Conservation (phyloP, 768 basidiomycete genomes). For the Leccinum broughii region DNA sequence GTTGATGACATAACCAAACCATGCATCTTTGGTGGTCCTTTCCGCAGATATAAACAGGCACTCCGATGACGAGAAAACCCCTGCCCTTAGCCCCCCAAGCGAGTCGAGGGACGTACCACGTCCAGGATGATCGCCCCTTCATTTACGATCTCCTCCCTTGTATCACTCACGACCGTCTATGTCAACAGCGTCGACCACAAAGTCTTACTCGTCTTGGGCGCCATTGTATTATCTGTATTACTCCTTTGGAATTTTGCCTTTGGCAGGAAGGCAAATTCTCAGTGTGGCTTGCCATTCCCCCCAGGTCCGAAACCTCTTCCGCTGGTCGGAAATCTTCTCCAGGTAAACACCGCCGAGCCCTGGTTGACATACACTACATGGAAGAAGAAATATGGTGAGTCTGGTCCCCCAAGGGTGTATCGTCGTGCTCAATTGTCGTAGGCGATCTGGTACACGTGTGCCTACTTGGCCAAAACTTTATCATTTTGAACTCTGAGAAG, state of each 20-base stretch:
- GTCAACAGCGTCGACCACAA: background rate
- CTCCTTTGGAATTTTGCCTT: slow-evolving; percentile 9
- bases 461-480: slow-evolving; percentile 26
- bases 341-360: slow-evolving; percentile 29
- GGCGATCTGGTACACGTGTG: slow-evolving; percentile 25
- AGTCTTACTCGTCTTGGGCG: background rate
- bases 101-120: background rate
- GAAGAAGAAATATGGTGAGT: slow-evolving; percentile 33
- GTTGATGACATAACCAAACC: background rate
- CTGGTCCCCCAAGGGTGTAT: background rate
- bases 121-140: background rate
- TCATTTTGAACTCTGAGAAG: slow-evolving; percentile 32
- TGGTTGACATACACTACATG: slow-evolving; percentile 39
- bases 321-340: slow-evolving; percentile 29
- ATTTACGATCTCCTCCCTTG: slow-evolving; percentile 3
- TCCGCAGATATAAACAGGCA: slow-evolving; percentile 8
- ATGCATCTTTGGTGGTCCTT: background rate
- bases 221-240: slow-evolving; percentile 2
- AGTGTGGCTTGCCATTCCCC: slow-evolving; percentile 19
- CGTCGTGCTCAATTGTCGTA: slow-evolving; percentile 4
- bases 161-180: background rate
- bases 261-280: slow-evolving; percentile 1
- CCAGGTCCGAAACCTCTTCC: slow-evolving; percentile 35
- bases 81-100: slow-evolving; percentile 1
- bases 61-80: background rate